Conservation (phyloP, 2,329 filamentous ascomycete species). For the Penicillium sclerotiorum region DNA sequence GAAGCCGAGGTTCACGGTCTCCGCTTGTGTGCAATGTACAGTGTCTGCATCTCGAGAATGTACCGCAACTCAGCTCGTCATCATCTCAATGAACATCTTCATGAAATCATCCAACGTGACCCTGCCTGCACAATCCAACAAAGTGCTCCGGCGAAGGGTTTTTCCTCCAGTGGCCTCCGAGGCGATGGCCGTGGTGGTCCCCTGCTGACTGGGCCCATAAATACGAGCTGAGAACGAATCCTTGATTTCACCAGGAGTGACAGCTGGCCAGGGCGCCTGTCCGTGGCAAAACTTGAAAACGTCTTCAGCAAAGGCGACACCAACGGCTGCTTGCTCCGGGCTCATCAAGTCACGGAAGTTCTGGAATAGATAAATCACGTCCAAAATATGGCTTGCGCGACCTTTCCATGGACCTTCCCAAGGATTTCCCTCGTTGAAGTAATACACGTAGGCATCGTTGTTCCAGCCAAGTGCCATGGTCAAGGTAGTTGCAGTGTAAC, state of each 20-base stretch:
- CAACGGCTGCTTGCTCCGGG: constrained; percentile 34
- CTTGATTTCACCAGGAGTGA: constrained; percentile 18
- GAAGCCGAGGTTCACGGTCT: no score
- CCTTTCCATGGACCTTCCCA: constrained; percentile 49
- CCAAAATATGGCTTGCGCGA: constrained; percentile 48
- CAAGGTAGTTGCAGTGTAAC: constrained; percentile 49
- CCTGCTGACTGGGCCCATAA: constrained; percentile 29
- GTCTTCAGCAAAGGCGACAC: constrained; percentile 38
- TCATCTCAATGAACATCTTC: background rate
- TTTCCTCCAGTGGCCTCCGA: constrained; percentile 24
- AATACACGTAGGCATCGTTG: constrained; percentile 42
- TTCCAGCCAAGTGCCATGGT: constrained; percentile 44
- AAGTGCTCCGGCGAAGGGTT: constrained; percentile 23
- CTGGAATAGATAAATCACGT: constrained; percentile 50
- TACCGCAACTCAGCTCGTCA: background rate
- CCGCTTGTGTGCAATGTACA: no score
- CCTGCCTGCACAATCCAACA: constrained; percentile 27
- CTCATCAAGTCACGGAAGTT: constrained; percentile 48
- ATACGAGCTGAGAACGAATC: constrained; percentile 27
- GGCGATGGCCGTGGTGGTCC: constrained; percentile 8
- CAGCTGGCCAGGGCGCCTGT: constrained; percentile 34
- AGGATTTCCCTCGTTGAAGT: constrained; percentile 53
- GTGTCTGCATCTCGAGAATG: no score
- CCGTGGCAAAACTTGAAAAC: constrained; percentile 46
- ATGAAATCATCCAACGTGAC: constrained; percentile 23